phyloP scores from a whole-genome alignment of 306 rosid species.

The Luffa acutangula region DNA sequence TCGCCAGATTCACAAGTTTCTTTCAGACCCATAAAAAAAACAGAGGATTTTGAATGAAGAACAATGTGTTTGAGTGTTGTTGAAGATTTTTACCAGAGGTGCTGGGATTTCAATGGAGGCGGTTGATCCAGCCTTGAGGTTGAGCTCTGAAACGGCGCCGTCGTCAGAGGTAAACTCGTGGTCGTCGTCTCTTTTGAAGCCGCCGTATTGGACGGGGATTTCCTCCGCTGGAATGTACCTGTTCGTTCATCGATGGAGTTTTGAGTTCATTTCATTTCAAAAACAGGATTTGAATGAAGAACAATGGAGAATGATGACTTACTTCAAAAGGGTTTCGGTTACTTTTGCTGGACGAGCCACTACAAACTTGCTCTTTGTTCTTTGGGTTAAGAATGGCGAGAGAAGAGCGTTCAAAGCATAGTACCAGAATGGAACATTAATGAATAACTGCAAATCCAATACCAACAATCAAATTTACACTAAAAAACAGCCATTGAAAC shows the following conservation, averaged over 20 bases:
- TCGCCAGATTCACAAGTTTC: not conserved
- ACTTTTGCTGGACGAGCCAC: slow-evolving; percentile 37
- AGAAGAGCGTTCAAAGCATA: slow-evolving; percentile 65
- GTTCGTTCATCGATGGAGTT: not conserved
- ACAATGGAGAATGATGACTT: not conserved
- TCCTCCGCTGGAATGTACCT: slow-evolving; percentile 39
- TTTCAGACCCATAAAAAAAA: not conserved
- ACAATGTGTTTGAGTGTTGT: no score
- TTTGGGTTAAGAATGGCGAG: slow-evolving; percentile 70
- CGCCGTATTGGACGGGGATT: slow-evolving; percentile 34
- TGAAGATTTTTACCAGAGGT: slow-evolving; percentile 15
- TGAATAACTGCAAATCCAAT: slow-evolving; percentile 45
- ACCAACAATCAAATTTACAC: not conserved
- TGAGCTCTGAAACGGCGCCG: slow-evolving; percentile 22
- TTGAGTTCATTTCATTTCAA: not conserved
- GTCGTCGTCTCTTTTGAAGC: slow-evolving; percentile 32
- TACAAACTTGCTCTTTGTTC: slow-evolving; percentile 63
- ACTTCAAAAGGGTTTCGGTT: slow-evolving; percentile 40
- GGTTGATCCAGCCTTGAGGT: slow-evolving; percentile 23
- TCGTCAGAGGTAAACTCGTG: slow-evolving; percentile 18
- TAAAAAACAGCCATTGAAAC: not conserved
- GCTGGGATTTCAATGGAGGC: slow-evolving; percentile 25
- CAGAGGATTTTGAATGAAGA: not conserved
- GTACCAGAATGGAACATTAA: slow-evolving; percentile 94
- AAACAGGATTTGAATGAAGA: not conserved